Evolutionary conservation across 352 stramenopile species (phyloP).

Genomic region (Stephanocyclus meneghinianus): DNA sequence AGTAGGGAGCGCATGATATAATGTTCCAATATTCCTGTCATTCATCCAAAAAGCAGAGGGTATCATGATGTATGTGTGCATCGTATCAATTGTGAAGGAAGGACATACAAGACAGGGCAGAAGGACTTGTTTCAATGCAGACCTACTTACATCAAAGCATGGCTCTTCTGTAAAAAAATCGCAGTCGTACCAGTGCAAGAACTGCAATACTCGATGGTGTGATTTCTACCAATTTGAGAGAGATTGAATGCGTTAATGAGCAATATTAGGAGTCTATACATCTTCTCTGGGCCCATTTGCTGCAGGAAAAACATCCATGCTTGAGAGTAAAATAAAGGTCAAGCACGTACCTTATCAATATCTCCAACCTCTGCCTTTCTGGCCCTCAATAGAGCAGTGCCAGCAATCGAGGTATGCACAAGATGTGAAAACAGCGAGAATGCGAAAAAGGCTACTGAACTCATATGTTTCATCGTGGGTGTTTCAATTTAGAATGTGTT

Average conservation of each 20-base stretch:
- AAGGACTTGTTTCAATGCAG: no score
- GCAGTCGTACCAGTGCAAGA: neutral
- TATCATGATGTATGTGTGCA: no score
- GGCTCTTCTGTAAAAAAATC: neutral
- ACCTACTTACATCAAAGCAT: constrained; percentile 3
- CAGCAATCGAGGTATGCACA: neutral
- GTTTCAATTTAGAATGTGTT: no score
- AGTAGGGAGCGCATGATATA: neutral
- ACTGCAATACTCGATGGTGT: neutral
- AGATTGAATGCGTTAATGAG: neutral
- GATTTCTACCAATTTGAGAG: neutral
- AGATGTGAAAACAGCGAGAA: neutral
- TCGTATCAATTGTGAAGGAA: no score
- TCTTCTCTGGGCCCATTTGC: no score
- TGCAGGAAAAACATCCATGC: no score
- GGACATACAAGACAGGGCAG: no score
- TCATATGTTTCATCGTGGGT: neutral
- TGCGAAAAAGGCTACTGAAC: neutral
- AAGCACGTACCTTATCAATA: neutral
- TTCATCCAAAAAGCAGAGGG: neutral
- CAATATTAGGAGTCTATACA: no score
- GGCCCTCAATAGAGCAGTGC: neutral
- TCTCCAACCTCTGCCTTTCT: neutral
- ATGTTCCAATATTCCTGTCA: neutral
- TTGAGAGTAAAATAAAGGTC: neutral